Conservation (phyloP, 1,284 basidiomycete species). For the Puccinia polysora region DNA sequence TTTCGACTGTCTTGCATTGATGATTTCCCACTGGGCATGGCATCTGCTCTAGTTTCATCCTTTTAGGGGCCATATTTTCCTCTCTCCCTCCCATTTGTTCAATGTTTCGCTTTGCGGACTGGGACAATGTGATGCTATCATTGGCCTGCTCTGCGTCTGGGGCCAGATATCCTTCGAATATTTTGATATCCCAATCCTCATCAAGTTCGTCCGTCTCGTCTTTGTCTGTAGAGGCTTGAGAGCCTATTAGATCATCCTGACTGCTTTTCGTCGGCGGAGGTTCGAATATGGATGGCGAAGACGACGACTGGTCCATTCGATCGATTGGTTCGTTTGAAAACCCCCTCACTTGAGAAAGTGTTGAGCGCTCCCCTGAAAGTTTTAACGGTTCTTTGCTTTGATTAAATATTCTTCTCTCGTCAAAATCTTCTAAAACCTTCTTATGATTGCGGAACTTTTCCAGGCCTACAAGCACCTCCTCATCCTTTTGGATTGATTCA, state of each 20-base stretch:
- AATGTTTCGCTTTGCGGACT: not conserved
- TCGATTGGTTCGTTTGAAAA: not conserved
- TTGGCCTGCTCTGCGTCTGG: not conserved
- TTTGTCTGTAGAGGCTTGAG: not conserved
- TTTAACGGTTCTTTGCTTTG: not conserved
- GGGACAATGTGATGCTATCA: not conserved
- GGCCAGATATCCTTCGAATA: slow-evolving; percentile 35
- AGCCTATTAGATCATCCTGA: not conserved
- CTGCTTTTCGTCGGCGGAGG: not conserved
- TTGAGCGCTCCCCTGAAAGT: no score
- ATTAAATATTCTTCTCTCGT: slow-evolving; percentile 32
- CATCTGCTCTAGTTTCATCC: not conserved
- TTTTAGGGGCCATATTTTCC: not conserved
- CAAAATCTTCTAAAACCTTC: slow-evolving; percentile 20
- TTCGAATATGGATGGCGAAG: no score
- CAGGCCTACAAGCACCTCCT: not conserved
- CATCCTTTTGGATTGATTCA: not conserved
- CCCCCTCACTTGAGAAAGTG: no score
- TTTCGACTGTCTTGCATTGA: no score
- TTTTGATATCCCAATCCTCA: slow-evolving; percentile 35
- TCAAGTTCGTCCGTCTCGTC: slow-evolving; percentile 35
- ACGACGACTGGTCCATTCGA: not conserved
- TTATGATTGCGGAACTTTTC: slow-evolving; percentile 34
- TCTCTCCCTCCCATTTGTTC: not conserved
- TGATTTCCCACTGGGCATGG: no score